These are phyloP conservation scores for Pseudomonodictys pantanalensis DNA, from an alignment of 495 filamentous ascomycete genomes.

Conservation along the genomic window DNA sequence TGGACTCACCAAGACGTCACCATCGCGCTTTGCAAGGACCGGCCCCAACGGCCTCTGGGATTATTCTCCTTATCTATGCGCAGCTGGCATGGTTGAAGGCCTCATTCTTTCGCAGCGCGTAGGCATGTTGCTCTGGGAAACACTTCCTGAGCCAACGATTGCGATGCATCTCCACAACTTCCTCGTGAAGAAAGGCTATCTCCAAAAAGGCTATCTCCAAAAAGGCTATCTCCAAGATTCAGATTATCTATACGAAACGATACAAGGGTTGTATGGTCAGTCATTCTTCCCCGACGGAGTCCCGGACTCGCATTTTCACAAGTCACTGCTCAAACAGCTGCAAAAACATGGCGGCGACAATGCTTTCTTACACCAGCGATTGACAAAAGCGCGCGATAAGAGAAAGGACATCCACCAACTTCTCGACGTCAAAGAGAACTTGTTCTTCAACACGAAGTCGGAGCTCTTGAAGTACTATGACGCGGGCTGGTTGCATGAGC, in stretches of 20 bases:
- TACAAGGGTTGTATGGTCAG: constrained; percentile 25
- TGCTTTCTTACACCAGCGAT: constrained; percentile 1
- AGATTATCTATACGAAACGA: constrained; percentile 30
- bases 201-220: no score
- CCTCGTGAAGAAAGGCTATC: constrained; percentile 44
- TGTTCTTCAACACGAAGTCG: constrained; percentile 40
- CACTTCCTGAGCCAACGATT: constrained; percentile 40
- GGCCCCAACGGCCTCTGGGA: constrained; percentile 51
- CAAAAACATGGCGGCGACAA: neutral
- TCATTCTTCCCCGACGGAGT: constrained; percentile 38
- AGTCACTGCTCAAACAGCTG: constrained; percentile 15
- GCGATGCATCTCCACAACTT: constrained; percentile 50
- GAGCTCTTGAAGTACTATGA: constrained; percentile 29
- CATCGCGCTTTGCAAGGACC: constrained; percentile 46
- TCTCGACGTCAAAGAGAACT: constrained; percentile 18
- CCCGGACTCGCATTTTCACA: constrained; percentile 37
- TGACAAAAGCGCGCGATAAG: neutral
- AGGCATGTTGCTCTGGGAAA: constrained; percentile 32
- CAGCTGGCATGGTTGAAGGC: constrained; percentile 45
- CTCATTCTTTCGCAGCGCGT: constrained; percentile 41
- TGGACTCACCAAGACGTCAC: constrained; percentile 40
- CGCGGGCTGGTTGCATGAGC: constrained; percentile 36
- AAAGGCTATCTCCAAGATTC: no score
- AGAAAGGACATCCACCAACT: constrained; percentile 5
- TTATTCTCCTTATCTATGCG: constrained; percentile 52